Conservation (phyloP, 2,329 filamentous ascomycete genomes). For the Shiraia sp. region DNA sequence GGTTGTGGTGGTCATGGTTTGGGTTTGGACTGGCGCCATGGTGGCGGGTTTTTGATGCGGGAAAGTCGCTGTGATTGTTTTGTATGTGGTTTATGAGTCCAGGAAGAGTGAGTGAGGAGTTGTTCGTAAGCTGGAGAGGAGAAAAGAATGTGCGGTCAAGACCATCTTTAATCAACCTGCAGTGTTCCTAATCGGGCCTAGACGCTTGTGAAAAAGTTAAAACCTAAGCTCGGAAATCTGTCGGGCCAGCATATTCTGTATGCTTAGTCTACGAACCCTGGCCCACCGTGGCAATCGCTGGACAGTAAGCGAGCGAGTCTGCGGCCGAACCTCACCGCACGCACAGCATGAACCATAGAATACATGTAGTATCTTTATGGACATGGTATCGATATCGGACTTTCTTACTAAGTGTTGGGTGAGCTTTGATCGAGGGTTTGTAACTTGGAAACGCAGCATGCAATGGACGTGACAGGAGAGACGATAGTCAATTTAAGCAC, state of each 20-base stretch:
- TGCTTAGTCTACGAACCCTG: conserved; percentile 16
- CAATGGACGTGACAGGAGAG: too few relatives aligned
- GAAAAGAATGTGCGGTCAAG: conserved; percentile 24
- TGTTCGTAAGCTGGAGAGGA: conserved; percentile 3
- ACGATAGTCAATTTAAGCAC: too few relatives aligned
- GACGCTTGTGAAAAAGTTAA: conserved; percentile 19
- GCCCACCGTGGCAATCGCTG: conserved; percentile 12
- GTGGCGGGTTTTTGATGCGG: conserved; percentile 1
- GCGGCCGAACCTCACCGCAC: conserved; percentile 24
- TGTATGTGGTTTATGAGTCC: not conserved
- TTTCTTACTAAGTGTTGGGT: too few relatives aligned
- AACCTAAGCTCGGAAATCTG: conserved; percentile 23
- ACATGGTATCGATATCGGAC: too few relatives aligned
- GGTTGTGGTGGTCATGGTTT: conserved; percentile 22
- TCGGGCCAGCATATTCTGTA: conserved; percentile 16
- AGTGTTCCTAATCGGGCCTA: conserved; percentile 20
- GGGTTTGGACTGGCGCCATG: conserved; percentile 33
- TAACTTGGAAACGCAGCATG: too few relatives aligned
- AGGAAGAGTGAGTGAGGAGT: conserved; percentile 2
- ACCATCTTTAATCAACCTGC: conserved; percentile 22
- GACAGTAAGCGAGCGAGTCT: conserved; percentile 19
- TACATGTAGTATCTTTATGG: too few relatives aligned
- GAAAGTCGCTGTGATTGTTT: conserved; percentile 1
- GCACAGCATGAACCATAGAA: conserved; percentile 1
- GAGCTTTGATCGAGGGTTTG: too few relatives aligned